Percentiles rank a stretch among this genome's conserved stretches.
Evolutionary conservation across 257 asterid species (phyloP).

Genomic region (Plantago ovata): DNA sequence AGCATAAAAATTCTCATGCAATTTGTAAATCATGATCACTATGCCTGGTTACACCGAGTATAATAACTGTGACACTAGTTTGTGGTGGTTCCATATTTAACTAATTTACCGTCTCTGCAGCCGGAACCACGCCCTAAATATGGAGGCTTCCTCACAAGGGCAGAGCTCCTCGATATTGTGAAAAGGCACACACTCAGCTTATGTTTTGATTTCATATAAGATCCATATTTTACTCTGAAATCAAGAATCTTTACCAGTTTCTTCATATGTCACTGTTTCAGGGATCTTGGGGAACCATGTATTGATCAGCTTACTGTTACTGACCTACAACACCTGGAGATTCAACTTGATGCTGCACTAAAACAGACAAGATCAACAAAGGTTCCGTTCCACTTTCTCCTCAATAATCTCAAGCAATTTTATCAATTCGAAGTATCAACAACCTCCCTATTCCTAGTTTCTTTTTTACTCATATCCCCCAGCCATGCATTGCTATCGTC

Average conservation of each 20-base stretch:
- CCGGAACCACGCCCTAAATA: constrained; percentile 26
- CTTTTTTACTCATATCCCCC: too few species aligned
- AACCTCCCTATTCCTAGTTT: too few species aligned
- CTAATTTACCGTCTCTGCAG: constrained; percentile 11
- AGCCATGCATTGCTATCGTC: too few species aligned
- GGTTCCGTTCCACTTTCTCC: constrained; percentile 22
- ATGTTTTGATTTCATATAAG: not conserved
- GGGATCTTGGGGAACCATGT: constrained; percentile 40
- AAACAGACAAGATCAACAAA: constrained; percentile 40
- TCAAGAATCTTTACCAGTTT: not conserved
- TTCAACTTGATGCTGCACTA: constrained; percentile 46
- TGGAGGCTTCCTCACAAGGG: constrained; percentile 27
- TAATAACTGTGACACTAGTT: not conserved
- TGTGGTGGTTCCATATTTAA: not conserved
- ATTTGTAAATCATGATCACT: too few species aligned
- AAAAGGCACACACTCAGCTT: constrained; percentile 31
- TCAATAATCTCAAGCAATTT: too few species aligned
- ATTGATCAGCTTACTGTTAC: constrained; percentile 34
- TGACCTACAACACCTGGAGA: constrained; percentile 47
- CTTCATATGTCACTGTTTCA: constrained; percentile 10
- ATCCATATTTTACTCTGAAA: not conserved
- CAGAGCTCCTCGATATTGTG: constrained; percentile 35
- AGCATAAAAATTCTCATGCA: too few species aligned
- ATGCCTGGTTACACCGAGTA: too few species aligned
- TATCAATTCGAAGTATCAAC: too few species aligned